A percentile compares a stretch with the other conserved stretches of the same genome.
These are phyloP conservation scores for Petrea volubilis DNA, from an alignment of 257 asterid species.

Conservation along the genomic window DNA sequence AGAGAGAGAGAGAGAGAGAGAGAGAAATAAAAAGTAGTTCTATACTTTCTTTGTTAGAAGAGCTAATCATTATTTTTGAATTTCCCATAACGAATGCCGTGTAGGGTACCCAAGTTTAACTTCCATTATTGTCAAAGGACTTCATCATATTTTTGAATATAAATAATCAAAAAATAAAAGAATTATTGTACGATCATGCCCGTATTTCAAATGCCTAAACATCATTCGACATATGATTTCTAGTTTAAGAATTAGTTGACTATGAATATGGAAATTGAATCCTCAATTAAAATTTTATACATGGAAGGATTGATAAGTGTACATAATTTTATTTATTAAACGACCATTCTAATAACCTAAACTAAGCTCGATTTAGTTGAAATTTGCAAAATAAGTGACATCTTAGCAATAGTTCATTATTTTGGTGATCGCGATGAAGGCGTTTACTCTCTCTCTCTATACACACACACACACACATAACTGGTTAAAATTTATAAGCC, in stretches of 20 bases:
- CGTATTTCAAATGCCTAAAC: neutral
- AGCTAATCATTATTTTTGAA: constrained; percentile 7
- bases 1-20: too few species aligned
- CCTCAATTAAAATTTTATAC: neutral
- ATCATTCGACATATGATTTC: neutral
- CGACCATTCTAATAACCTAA: too few species aligned
- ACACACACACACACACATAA: too few species aligned
- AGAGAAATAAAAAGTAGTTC: too few species aligned
- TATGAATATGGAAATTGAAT: neutral
- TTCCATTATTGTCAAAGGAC: neutral
- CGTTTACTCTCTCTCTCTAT: too few species aligned
- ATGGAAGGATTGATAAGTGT: neutral
- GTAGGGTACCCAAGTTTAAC: constrained; percentile 23
- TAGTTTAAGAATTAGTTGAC: neutral
- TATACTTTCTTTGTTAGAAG: too few species aligned
- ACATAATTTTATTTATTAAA: neutral
- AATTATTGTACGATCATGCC: neutral
- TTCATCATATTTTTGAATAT: neutral
- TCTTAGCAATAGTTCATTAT: neutral
- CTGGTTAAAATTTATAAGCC: too few species aligned
- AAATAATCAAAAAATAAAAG: too few species aligned
- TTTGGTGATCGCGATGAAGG: too few species aligned
- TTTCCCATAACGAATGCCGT: constrained; percentile 13
- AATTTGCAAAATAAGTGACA: neutral
- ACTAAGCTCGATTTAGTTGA: neutral